A percentile compares a stretch with the other conserved stretches of the same genome.
Evolutionary conservation across 495 filamentous ascomycete species (phyloP).

Genomic region (Xylaria grammica): DNA sequence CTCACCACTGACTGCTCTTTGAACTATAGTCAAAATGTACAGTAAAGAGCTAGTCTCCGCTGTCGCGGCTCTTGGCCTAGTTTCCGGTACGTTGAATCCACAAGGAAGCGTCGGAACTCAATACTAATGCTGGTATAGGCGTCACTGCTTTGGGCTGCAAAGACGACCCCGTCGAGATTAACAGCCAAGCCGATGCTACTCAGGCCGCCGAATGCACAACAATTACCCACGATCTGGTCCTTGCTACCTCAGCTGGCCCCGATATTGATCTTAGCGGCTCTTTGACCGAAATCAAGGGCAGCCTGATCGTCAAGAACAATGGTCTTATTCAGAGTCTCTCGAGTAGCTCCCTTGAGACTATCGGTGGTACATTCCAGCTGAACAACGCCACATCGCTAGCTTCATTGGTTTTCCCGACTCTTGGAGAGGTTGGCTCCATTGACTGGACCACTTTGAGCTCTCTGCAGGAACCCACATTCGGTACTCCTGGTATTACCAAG

Average conservation of each 20-base stretch:
- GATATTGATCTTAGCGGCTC: conserved; percentile 57
- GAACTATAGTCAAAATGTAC: conserved; percentile 68
- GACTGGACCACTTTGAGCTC: conserved; percentile 73
- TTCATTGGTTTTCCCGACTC: conserved; percentile 63
- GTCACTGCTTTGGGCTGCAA: conserved; percentile 47
- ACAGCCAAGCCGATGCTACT: conserved; percentile 73
- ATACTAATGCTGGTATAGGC: conserved; percentile 26
- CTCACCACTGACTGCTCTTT: conserved; percentile 19
- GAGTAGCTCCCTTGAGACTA: conserved; percentile 50
- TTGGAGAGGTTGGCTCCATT: conserved; percentile 68
- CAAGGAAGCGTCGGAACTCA: conserved; percentile 2
- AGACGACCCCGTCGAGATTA: conserved; percentile 61
- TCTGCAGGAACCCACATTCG: conserved; percentile 71
- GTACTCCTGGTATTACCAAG: conserved; percentile 61
- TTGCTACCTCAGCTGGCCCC: conserved; percentile 59
- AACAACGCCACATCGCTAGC: conserved; percentile 68
- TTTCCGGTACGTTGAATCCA: conserved; percentile 61
- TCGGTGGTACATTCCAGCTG: conserved; percentile 70
- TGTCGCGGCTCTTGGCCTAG: conserved; percentile 65
- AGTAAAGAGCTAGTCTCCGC: conserved; percentile 76
- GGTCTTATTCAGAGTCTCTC: conserved; percentile 59
- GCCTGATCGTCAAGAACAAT: conserved; percentile 66
- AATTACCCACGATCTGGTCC: conserved; percentile 71
- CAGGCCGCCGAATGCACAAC: conserved; percentile 68
- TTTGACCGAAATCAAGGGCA: conserved; percentile 66